These are phyloP conservation scores for Tolypocladium paradoxum DNA, from an alignment of 2,329 filamentous ascomycete genomes.

Conservation along the genomic window DNA sequence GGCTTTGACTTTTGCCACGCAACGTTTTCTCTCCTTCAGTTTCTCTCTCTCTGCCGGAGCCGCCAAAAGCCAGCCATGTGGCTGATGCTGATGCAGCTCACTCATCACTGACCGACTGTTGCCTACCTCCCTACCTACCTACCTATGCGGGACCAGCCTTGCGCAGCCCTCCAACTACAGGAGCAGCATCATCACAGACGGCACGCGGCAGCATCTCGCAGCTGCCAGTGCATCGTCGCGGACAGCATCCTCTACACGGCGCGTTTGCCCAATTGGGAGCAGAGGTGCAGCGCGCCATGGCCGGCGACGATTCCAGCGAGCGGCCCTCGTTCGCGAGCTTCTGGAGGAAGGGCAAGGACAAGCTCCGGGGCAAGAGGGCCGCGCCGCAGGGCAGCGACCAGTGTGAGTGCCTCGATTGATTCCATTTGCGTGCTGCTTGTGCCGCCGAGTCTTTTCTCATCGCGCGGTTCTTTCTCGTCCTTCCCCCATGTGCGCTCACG, in stretches of 20 bases:
- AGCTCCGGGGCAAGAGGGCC: constrained; percentile 2
- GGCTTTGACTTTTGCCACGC: too few relatives aligned
- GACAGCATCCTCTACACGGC: too few relatives aligned
- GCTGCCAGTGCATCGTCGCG: too few relatives aligned
- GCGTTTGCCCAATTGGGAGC: neutral
- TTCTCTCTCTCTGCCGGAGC: too few relatives aligned
- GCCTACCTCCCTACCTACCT: too few relatives aligned
- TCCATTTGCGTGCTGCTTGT: neutral
- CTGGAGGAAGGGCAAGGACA: constrained; percentile 33
- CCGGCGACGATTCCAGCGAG: constrained; percentile 8
- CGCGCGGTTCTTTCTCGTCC: neutral
- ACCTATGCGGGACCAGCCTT: neutral
- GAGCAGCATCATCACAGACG: neutral
- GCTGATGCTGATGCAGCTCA: neutral
- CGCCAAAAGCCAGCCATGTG: too few relatives aligned
- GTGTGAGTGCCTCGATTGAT: neutral
- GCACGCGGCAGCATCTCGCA: too few relatives aligned
- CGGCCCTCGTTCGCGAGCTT: constrained; percentile 37
- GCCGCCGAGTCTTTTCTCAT: neutral
- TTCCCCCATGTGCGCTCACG: neutral
- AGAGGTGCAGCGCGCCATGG: constrained; percentile 10
- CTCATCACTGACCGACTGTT: too few relatives aligned
- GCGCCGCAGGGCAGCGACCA: neutral
- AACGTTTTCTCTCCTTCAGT: too few relatives aligned
- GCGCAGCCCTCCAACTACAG: neutral